A percentile compares a stretch with the other conserved stretches of the same genome.
phyloP scores from a whole-genome alignment of 345 rosid genomes.

The Linum tenue region DNA sequence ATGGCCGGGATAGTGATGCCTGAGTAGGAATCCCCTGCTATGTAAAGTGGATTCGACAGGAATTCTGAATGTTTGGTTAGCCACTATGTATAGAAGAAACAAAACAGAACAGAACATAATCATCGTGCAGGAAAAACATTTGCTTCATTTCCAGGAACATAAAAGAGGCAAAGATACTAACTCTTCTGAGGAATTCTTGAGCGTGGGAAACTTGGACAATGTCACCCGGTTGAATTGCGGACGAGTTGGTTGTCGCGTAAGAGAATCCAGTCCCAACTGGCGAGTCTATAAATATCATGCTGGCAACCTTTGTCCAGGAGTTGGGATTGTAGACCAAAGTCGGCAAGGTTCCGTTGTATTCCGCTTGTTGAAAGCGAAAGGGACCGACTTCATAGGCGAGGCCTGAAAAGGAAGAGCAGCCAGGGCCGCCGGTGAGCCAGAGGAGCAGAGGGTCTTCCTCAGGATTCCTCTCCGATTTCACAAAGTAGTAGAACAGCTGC shows the following conservation, averaged over 20 bases:
- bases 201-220: conserved; percentile 35
- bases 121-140: no score
- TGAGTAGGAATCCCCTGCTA: conserved; percentile 4
- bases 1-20: conserved; percentile 1
- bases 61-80: not conserved
- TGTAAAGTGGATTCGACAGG: conserved; percentile 2
- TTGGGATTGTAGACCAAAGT: conserved; percentile 18
- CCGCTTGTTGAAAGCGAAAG: conserved; percentile 36
- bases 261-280: conserved; percentile 82
- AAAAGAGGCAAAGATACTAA: no score
- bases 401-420: not conserved
- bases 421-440: not conserved
- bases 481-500: conserved; percentile 1
- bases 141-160: no score
- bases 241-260: conserved; percentile 29
- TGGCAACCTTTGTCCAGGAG: conserved; percentile 26
- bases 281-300: conserved; percentile 57
- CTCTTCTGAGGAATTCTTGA: conserved; percentile 43
- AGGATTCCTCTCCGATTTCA: not conserved
- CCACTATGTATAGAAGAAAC: no score
- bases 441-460: not conserved
- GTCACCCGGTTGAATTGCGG: conserved; percentile 41
- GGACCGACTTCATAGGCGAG: conserved; percentile 19
- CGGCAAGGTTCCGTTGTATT: conserved; percentile 62
- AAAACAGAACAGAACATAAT: no score